These are phyloP conservation scores for Brachypodium distachyon DNA, from an alignment of 202 grass and related monocot species.

Conservation along the genomic window DNA sequence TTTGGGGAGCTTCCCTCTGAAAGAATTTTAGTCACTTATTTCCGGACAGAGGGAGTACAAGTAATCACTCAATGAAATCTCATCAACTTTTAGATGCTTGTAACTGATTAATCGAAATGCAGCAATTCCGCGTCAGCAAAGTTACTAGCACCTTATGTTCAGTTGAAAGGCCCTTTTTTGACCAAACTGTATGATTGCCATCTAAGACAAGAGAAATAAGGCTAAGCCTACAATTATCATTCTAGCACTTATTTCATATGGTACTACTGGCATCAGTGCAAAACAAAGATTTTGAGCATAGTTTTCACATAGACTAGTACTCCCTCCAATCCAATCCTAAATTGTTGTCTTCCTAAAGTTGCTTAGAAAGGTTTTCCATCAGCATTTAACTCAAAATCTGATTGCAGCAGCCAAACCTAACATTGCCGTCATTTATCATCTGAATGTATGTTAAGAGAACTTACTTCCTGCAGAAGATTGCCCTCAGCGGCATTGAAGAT, in stretches of 20 bases:
- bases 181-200: neutral
- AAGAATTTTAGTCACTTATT: too few species aligned
- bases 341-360: neutral
- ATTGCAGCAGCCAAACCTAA: neutral
- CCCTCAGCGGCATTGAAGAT: slow-evolving; percentile 78
- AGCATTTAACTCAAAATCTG: neutral
- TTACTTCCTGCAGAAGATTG: slow-evolving; percentile 87
- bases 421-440: neutral
- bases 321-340: too few species aligned
- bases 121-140: neutral
- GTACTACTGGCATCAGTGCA: neutral
- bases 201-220: neutral
- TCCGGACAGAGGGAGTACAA: too few species aligned
- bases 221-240: neutral
- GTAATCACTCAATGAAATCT: neutral
- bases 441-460: neutral
- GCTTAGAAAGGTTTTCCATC: neutral
- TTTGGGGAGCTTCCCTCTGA: neutral
- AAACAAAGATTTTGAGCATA: neutral
- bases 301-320: too few species aligned
- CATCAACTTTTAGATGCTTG: neutral
- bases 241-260: neutral
- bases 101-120: neutral
- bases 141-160: neutral
- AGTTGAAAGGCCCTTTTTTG: neutral